Evolutionary conservation across 1,284 basidiomycete genomes (phyloP), one percentile per base, ranked within the genome.

Genomic region (Cutaneotrichosporon arboriforme): DNA sequence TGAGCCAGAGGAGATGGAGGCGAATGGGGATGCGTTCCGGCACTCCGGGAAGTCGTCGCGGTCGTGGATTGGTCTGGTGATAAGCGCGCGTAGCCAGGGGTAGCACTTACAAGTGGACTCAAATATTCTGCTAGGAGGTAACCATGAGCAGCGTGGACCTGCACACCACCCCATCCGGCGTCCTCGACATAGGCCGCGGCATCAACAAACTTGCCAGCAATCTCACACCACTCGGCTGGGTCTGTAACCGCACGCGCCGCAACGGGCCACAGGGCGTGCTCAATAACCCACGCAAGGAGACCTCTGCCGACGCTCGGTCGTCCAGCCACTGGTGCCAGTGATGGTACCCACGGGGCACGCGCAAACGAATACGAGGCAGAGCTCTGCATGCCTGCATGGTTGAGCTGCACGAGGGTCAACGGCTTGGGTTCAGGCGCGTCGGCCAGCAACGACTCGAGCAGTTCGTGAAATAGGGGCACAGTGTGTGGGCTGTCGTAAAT

Each of bases 71-170:
- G 36, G 83, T 83, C 85, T 89, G 61, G 1, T 49, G 20, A 34
- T 21, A 50, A 55, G 34, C n/a, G 10, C 17, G 20, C 7, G 34
- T 21, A 50, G 55, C 34, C n/a, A n/a, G 12, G 20, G 13, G 23
- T 2, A 17, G 4, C n/a, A 55, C 75, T 45, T 60, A 88, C 88
- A 77, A 86, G 84, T 1, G 83, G 82, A 4, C 85, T 90, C 37
- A 97, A 77, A 68, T 93, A 94, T 60, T 90, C 84, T 0, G 90
- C 82, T 15, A 97, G 76, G 17, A 96, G 79, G 70, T 96, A 92
- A 22, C 91, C 91, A 76, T 96, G 92, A 2, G 87, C 86, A 31
- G 81, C 87, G 73, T 97, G 93, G 18, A 97, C 61, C 67, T 97
- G 84, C 12, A 96, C 77, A 0, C 93, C 93, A 62, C 96, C 89